Percentiles rank a stretch among this genome's conserved stretches.
These are phyloP conservation scores for Rugonectria rugulosa DNA, from an alignment of 2,329 filamentous ascomycete genomes.

Conservation along the genomic window DNA sequence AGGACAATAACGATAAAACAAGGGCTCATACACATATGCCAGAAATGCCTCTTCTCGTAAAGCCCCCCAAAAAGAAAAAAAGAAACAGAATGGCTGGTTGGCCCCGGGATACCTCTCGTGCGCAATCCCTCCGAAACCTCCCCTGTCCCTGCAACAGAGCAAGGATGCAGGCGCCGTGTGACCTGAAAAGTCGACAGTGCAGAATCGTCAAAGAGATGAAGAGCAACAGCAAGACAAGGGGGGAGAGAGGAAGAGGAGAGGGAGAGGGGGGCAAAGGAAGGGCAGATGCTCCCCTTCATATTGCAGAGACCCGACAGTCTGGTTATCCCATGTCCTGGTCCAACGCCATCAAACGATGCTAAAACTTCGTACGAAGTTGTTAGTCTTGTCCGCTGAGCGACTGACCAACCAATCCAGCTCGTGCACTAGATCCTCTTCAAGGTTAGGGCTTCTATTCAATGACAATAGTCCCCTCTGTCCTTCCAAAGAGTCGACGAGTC, in stretches of 20 bases:
- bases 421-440: neutral
- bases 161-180: neutral
- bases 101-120: no score
- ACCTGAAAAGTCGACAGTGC: neutral
- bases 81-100: no score
- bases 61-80: no score
- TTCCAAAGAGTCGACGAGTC: no score
- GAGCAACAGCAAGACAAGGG: neutral
- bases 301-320: constrained; percentile 23
- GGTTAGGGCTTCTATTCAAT: neutral
- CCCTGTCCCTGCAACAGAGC: neutral
- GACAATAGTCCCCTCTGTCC: no score
- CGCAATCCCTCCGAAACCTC: neutral
- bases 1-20: neutral
- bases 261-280: neutral
- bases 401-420: constrained; percentile 2
- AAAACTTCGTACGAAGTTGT: constrained; percentile 5
- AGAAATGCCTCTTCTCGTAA: no score
- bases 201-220: neutral
- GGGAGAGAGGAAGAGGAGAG: neutral
- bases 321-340: constrained; percentile 20
- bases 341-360: constrained; percentile 23
- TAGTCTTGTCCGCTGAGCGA: constrained; percentile 16
- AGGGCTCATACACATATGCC: no score
- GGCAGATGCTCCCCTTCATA: neutral